Conservation (phyloP, 176 grass and related monocot genomes). For the Eleusine coracana region DNA sequence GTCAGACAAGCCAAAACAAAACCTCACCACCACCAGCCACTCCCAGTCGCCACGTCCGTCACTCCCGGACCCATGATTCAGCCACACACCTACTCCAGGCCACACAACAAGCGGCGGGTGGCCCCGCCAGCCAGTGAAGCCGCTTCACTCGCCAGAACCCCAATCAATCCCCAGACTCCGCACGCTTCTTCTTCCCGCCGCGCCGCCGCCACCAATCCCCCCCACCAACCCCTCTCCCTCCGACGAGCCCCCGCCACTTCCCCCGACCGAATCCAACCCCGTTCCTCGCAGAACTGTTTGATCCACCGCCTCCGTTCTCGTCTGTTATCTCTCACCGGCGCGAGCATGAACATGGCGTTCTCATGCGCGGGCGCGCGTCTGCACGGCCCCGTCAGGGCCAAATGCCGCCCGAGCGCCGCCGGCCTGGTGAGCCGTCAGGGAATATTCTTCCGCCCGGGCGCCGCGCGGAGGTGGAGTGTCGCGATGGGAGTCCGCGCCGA, state of each 20-base stretch:
- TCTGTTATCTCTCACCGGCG: not conserved
- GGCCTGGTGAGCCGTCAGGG: not conserved
- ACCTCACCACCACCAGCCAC: not conserved
- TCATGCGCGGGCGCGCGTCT: conserved; percentile 42
- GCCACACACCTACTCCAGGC: not conserved
- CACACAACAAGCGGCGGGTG: not conserved
- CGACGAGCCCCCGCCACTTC: not conserved
- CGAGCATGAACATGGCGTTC: conserved; percentile 55
- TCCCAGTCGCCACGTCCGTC: not conserved
- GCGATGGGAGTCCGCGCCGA: conserved; percentile 32
- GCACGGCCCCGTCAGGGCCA: conserved; percentile 1
- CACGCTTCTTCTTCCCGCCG: not conserved
- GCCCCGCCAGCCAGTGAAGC: not conserved
- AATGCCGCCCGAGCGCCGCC: conserved; percentile 20
- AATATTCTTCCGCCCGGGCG: not conserved
- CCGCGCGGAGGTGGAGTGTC: not conserved
- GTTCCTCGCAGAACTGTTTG: not conserved
- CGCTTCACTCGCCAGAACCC: not conserved
- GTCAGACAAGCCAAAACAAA: not conserved
- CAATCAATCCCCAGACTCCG: not conserved
- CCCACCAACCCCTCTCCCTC: not conserved
- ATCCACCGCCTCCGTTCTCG: not conserved
- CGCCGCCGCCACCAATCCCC: not conserved
- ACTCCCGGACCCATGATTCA: not conserved
- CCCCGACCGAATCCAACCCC: not conserved